phyloP scores from a whole-genome alignment of 345 rosid genomes.

The Hirschfeldia incana region DNA sequence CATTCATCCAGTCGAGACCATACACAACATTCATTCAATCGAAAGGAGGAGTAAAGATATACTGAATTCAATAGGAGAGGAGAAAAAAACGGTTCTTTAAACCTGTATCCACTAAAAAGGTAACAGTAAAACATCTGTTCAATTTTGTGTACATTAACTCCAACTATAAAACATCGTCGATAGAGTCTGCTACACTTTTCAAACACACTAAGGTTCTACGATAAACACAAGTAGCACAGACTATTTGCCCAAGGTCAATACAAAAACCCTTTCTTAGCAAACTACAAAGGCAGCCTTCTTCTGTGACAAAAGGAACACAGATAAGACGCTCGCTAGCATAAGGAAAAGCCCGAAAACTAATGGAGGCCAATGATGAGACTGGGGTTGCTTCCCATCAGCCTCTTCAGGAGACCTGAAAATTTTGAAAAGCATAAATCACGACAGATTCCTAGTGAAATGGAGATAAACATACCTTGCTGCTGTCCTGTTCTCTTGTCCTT shows the following conservation, averaged over 20 bases:
- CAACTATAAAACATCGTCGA: conserved; percentile 45
- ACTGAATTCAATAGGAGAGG: conserved; percentile 4
- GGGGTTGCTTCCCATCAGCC: conserved; percentile 90
- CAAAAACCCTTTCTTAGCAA: conserved; percentile 46
- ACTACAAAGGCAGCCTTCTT: conserved; percentile 63
- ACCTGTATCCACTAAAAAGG: conserved; percentile 30
- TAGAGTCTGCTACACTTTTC: conserved; percentile 46
- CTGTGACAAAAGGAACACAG: conserved; percentile 47
- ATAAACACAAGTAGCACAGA: conserved; percentile 55
- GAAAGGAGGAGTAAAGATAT: conserved; percentile 22
- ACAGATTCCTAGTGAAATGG: conserved; percentile 45
- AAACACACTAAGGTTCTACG: conserved; percentile 54
- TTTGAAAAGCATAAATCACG: conserved; percentile 46
- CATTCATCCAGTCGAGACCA: conserved; percentile 39
- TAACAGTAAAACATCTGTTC: conserved; percentile 29
- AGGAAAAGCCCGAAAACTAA: conserved; percentile 67
- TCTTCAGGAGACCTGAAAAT: conserved; percentile 80
- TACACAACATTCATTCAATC: conserved; percentile 41
- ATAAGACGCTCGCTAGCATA: conserved; percentile 52
- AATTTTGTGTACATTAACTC: conserved; percentile 49
- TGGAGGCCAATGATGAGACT: conserved; percentile 77
- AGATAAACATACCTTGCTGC: conserved; percentile 77
- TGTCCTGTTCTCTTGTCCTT: conserved; percentile 96
- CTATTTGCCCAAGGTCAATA: conserved; percentile 47
- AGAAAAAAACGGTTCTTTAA: conserved; percentile 7